Percentiles rank a stretch among this genome's conserved stretches.
Conservation (phyloP, 257 asterid species). For the Solanum medicagineum region DNA sequence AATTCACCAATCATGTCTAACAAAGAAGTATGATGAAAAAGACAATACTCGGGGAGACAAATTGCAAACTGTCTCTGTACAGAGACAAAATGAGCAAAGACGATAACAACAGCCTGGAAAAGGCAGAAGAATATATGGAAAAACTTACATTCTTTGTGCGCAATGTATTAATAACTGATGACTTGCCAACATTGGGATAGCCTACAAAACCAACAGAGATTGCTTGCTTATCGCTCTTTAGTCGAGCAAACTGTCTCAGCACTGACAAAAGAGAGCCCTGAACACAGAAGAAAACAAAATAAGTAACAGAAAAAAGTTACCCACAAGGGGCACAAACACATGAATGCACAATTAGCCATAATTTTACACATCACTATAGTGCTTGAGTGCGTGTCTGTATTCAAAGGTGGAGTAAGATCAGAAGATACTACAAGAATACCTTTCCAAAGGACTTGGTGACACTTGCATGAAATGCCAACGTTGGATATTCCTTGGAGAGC, state of each 20-base stretch:
- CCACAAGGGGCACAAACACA: too few relatives aligned
- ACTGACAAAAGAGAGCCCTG: too few relatives aligned
- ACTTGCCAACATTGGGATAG: conserved; percentile 96
- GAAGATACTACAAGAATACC: conserved; percentile 25
- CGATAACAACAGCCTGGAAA: neutral
- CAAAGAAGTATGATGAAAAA: neutral
- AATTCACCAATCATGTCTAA: neutral
- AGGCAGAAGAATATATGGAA: neutral
- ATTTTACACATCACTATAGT: too few relatives aligned
- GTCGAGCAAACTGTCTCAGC: conserved; percentile 50
- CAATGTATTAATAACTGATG: conserved; percentile 93
- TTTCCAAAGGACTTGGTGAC: conserved; percentile 92
- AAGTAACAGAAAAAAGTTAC: too few relatives aligned
- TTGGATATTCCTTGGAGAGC: conserved; percentile 78
- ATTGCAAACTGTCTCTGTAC: neutral
- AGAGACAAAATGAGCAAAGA: neutral
- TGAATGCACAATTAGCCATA: too few relatives aligned
- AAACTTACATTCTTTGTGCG: conserved; percentile 76
- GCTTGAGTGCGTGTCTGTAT: too few relatives aligned
- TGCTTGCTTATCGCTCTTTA: conserved; percentile 91
- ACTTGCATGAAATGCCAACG: conserved; percentile 95
- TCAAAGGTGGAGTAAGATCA: too few relatives aligned
- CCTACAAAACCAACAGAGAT: conserved; percentile 97
- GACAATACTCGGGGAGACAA: neutral
- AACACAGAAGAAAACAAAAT: too few relatives aligned